Conservation (phyloP, 441 rosid species). For the Bruguiera hainesii region DNA sequence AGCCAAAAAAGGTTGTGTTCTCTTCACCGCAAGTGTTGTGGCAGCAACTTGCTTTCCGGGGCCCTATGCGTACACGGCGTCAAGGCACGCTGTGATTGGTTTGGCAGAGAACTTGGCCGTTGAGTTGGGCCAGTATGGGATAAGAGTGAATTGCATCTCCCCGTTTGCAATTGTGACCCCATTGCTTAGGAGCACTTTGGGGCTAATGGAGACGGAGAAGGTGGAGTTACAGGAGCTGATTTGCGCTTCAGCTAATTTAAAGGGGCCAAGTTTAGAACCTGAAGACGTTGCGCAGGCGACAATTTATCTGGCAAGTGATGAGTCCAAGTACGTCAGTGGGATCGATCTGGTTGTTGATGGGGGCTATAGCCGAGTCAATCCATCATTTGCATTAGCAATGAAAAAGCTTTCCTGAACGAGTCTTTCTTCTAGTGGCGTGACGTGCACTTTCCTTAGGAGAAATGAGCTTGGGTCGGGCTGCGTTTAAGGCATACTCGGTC, state of each 20-base stretch:
- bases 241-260: conserved; percentile 18
- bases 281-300: conserved; percentile 44
- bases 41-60: not conserved
- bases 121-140: conserved; percentile 45
- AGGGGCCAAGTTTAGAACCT: conserved; percentile 16
- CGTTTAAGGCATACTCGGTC: too few relatives aligned
- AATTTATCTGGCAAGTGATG: conserved; percentile 36
- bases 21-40: conserved; percentile 32
- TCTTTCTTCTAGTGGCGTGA: too few relatives aligned
- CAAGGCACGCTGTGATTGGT: conserved; percentile 41
- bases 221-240: conserved; percentile 7
- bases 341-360: conserved; percentile 43
- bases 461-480: too few relatives aligned
- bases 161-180: conserved; percentile 33
- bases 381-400: conserved; percentile 4
- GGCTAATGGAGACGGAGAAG: conserved; percentile 12
- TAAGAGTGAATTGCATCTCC: conserved; percentile 43
- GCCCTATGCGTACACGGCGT: conserved; percentile 27
- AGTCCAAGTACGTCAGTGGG: conserved; percentile 38
- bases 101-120: conserved; percentile 35
- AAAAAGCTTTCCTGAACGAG: not conserved
- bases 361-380: conserved; percentile 24
- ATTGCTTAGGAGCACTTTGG: not conserved
- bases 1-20: conserved; percentile 26
- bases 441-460: too few relatives aligned